Conservation (phyloP, 768 basidiomycete species). For the Phaeolepiota aurea region DNA sequence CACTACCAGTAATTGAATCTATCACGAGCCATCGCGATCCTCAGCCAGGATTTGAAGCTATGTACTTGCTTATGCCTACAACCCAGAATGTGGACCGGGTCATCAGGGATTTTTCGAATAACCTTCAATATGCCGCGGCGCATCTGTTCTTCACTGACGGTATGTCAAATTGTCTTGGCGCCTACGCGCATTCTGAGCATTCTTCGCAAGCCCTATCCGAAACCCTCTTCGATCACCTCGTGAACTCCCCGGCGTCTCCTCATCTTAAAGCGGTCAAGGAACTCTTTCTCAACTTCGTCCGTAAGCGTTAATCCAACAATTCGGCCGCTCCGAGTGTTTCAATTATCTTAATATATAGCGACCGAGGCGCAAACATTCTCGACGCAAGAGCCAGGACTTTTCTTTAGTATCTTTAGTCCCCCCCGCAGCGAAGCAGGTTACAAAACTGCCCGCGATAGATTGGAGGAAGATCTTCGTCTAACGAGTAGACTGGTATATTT, state of each 20-base stretch:
- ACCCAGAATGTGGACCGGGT: slow-evolving; percentile 89
- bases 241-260: slow-evolving; percentile 68
- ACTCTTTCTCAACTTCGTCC: slow-evolving; percentile 89
- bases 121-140: slow-evolving; percentile 68
- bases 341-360: slow-evolving; percentile 36
- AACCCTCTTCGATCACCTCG: slow-evolving; percentile 64
- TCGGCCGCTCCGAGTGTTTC: background rate
- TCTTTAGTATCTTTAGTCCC: slow-evolving; percentile 87
- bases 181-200: background rate
- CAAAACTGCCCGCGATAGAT: slow-evolving; percentile 58
- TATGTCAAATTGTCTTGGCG: slow-evolving; percentile 12
- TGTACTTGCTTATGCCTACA: slow-evolving; percentile 94
- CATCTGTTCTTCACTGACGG: slow-evolving; percentile 95
- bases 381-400: slow-evolving; percentile 64
- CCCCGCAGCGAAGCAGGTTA: slow-evolving; percentile 64
- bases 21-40: slow-evolving; percentile 78
- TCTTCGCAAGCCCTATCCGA: slow-evolving; percentile 64
- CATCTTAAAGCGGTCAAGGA: slow-evolving; percentile 75
- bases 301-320: slow-evolving; percentile 33
- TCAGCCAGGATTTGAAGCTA: slow-evolving; percentile 80
- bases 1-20: slow-evolving; percentile 83
- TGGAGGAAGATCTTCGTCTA: slow-evolving; percentile 84
- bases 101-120: slow-evolving; percentile 67
- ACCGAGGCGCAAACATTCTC: slow-evolving; percentile 84
- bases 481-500: slow-evolving; percentile 55